Base-by-base conservation (phyloP, 805 yeast species). In the Pichia membranifaciens region DNA sequence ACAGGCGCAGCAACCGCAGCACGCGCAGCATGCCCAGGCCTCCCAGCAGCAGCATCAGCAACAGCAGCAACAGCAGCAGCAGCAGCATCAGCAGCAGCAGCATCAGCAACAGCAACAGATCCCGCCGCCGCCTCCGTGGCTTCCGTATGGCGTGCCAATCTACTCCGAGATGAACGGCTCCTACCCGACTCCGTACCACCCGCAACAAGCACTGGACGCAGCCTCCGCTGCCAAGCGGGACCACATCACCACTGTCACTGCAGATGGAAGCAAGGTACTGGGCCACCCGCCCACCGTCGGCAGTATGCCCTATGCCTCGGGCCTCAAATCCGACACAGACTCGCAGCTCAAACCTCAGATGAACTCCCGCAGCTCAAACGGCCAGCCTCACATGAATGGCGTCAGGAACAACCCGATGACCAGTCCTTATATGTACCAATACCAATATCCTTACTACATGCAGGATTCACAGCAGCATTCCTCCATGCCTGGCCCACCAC, bases 401-500 rank as follows among this genome's bases (percentile, higher is more conserved):
- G 7, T 10, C 10, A 25, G 29, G 10, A 25, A 25, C 10, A 25
- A 25, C 10, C 10, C 10, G 10, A 25, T 25, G 29, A 7, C 29
- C 29, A 25, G 10, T 35, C 38, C 22, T 28, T 28, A 39, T 13
- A 23, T 39, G 33, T 28, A 29, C 35, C 33, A 13, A 23, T 39
- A 25, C n/a, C 45, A 23, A 34, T 25, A 42, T 20, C 38, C 35
- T 13, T 37, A 34, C 23, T 25, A 17, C 9, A n/a, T n/a, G 22
- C 44, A 28, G 8, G 17, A 40, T 13, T 35, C 35, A 23, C 35
- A 40, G 32, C 38, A 15, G 18, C 50, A 21, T 18, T 29, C 9
- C 36, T 42, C 41, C 16, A 31, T 33, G 13, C 46, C n/a, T n/a
- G n/a, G n/a, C n/a, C n/a, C n/a, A n/a, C n/a, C n/a, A 25, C 10